Evolutionary conservation across 225 moss, liverwort and hornwort species (phyloP).

Genomic region (Marchantia polymorpha): DNA sequence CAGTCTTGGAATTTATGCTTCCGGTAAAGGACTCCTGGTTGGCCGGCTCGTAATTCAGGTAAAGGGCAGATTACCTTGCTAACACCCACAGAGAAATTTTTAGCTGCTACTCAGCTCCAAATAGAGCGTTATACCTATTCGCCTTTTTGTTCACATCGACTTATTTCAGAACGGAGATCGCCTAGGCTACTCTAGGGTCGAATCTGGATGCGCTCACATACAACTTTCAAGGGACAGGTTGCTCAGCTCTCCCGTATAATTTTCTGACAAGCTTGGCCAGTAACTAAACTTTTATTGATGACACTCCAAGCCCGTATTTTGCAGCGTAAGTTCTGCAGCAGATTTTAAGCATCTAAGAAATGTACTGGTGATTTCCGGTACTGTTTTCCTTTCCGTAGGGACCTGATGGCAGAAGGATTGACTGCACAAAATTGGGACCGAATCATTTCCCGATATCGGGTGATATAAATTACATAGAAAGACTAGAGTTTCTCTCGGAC

Average conservation of each 20-base stretch:
- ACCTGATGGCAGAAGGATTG: constrained; percentile 53
- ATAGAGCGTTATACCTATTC: neutral
- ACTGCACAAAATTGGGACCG: constrained; percentile 69
- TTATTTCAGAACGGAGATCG: neutral
- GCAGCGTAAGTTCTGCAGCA: too few species aligned
- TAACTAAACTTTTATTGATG: too few species aligned
- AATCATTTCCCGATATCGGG: constrained; percentile 54
- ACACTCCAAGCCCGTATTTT: neutral
- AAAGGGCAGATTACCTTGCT: neutral
- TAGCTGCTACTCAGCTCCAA: neutral
- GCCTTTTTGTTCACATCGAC: neutral
- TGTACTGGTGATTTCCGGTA: neutral
- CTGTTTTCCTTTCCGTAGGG: constrained; percentile 37
- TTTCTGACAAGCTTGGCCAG: too few species aligned
- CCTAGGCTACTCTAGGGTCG: neutral
- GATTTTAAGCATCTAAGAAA: neutral
- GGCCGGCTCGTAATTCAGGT: constrained; percentile 85
- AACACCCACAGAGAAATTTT: neutral
- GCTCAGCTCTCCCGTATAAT: too few species aligned
- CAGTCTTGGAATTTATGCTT: constrained; percentile 82
- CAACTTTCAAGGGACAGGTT: neutral
- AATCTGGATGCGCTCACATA: neutral
- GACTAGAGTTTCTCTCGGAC: constrained; percentile 62
- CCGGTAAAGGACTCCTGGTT: constrained; percentile 72
- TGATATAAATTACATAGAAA: constrained; percentile 44